Base-by-base conservation (phyloP, 1,284 basidiomycete species). In the Takashimella tepidaria region DNA sequence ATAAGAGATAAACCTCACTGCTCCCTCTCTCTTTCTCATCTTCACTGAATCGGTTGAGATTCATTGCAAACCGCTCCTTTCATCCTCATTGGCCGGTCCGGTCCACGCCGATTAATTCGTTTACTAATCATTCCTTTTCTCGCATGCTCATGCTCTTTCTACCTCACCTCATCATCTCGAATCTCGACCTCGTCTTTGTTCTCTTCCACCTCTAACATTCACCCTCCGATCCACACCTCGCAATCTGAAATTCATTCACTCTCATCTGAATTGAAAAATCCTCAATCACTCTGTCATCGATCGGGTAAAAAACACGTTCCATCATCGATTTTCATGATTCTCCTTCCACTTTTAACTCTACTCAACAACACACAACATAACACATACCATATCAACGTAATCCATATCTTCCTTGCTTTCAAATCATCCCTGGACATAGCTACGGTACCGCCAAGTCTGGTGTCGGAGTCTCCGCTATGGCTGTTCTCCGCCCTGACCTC, bases 391-490 rank as follows among this genome's bases (percentile, higher is more conserved):
- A n/a, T n/a, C n/a, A n/a, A n/a, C n/a, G n/a, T n/a, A n/a, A n/a
- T 19, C 37, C 37, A 11, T 40, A 40, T 40, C 37, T 11, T 40
- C 37, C 40, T 22, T 45, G 19, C 45, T 50, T 41, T 45, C 22
- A 45, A 43, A 45, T 3, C 51, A 23, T 31, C 45, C 27, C 37
- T 40, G 24, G 23, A 37, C 31, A 8, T 56, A 79, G 79, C 51
- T 83, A 83, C 81, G 95, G 95, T 62, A 98, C 93, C 37, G 91
- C 95, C 69, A 98, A 98, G 81, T 96, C 95, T 69, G 95, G 95
- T 73, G 93, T 98, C 68, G 96, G 95, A 76, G 97, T 99, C 73
- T 91, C 93, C 55, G 92, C 93, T 64, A 95, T 98, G 92, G 91
- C 92, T 57, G 91, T 97, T 58, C 84, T 98, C 64, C 85, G 92